Base-by-base conservation (phyloP, 495 filamentous ascomycete genomes). In the Penicillium waksmanii region DNA sequence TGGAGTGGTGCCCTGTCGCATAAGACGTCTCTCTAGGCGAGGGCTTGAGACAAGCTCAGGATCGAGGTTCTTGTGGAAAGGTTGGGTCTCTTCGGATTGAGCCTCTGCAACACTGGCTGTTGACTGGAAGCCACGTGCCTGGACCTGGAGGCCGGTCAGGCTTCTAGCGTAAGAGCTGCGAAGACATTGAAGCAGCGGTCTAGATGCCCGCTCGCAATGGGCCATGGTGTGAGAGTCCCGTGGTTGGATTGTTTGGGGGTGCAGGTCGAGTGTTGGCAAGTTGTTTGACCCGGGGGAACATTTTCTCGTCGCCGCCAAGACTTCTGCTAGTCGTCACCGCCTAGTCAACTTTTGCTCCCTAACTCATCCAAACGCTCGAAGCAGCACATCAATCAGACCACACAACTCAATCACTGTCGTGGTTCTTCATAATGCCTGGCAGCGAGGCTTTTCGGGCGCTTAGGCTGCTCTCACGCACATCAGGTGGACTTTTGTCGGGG, bases 161-260 rank as follows among this genome's bases (percentile, higher is more conserved):
- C 67, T 62, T 64, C 61, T 70, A 63, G 71, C 53, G 54, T 70
- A 77, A 47, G 76, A 71, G 53, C 78, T 82, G 66, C 82, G 83
- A 49, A 90, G 73, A 57, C 83, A 86, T 82, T 84, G 81, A 56
- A 86, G 76, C 71, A 90, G 70, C 49, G 88, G 88, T 77, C 84
- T 84, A 18, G 82, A 84, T 70, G 83, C 86, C 82, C 82, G 82
- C 76, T 88, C 87, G 67, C 84, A 86, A 74, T 83, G 80, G 70
- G 87, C 84, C 87, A 90, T 90, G 73, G 71, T 79, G 63, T 66
- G 54, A 64, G 53, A 53, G 53, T 55, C 60, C 53, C 31, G 36
- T 7, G 36, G 49, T 44, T 51, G 53, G 47, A 43, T 64, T 53
- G 42, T 53, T 47, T 54, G 65, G 59, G 60, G 62, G 62, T 61